Evolutionary conservation across 768 basidiomycete species (phyloP).

Genomic region (Gloeopeniophorella convolvens): DNA sequence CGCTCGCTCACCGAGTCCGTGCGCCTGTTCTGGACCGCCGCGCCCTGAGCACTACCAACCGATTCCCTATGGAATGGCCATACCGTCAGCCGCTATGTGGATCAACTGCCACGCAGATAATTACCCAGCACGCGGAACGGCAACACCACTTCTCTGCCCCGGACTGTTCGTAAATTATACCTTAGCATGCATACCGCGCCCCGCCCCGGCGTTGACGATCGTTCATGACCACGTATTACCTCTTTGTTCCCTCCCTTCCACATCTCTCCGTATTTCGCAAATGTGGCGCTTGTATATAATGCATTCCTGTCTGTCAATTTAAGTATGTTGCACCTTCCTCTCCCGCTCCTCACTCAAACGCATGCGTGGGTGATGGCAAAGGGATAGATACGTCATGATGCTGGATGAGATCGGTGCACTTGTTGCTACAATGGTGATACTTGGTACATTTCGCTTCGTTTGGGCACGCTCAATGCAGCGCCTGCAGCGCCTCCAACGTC

Average conservation of each 20-base stretch:
- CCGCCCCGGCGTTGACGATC: neutral
- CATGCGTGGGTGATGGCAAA: too few relatives aligned
- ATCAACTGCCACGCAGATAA: too few relatives aligned
- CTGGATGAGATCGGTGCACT: neutral
- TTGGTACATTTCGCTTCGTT: neutral
- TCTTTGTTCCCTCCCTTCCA: neutral
- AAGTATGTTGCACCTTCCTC: neutral
- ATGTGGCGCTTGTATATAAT: neutral
- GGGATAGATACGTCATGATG: too few relatives aligned
- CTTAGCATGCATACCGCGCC: slow-evolving; percentile 6
- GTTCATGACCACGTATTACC: slow-evolving; percentile 1
- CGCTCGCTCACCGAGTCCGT: slow-evolving; percentile 14
- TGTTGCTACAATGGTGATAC: neutral
- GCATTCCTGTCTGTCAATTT: neutral
- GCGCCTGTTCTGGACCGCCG: slow-evolving; percentile 9
- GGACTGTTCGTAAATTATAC: slow-evolving; percentile 7
- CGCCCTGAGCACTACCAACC: neutral
- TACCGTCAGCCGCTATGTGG: neutral
- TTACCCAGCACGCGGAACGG: too few relatives aligned
- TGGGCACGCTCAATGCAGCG: slow-evolving; percentile 34
- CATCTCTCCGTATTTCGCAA: neutral
- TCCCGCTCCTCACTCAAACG: too few relatives aligned
- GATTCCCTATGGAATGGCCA: neutral
- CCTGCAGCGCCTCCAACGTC: slow-evolving; percentile 38
- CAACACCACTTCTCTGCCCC: neutral